Conservation (phyloP, 176 grass and related monocot genomes). For the Aegilops speltoides region DNA sequence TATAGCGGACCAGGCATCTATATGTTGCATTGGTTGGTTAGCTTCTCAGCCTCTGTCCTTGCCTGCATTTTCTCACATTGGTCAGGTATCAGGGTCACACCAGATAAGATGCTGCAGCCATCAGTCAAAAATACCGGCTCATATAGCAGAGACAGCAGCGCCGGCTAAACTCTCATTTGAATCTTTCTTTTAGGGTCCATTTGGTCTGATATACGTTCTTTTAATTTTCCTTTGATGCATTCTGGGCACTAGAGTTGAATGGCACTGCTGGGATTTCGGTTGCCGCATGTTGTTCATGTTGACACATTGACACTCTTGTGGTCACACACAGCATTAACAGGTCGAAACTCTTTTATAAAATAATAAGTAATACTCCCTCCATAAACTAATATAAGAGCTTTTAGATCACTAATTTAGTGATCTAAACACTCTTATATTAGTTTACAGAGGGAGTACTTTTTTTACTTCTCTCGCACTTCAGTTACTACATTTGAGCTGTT, state of each 20-base stretch:
- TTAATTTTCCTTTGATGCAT: background rate
- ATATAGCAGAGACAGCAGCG: background rate
- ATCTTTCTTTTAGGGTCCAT: background rate
- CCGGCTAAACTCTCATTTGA: background rate
- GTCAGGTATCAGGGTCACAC: background rate
- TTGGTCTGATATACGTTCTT: background rate
- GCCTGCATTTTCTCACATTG: background rate
- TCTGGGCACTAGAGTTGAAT: background rate
- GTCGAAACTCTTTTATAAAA: no score
- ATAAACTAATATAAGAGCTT: no score
- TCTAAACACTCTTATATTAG: no score
- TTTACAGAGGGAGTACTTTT: no score
- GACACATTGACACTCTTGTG: background rate
- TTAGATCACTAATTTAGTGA: no score
- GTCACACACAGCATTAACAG: background rate
- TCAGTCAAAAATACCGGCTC: background rate
- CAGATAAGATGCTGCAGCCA: background rate
- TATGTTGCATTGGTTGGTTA: background rate
- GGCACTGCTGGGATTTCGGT: background rate
- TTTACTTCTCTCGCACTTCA: background rate
- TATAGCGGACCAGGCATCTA: background rate
- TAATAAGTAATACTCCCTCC: no score
- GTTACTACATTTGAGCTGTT: background rate
- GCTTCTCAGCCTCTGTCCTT: background rate
- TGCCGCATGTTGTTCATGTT: background rate